These are phyloP conservation scores for Penicillium manginii DNA, from an alignment of 495 filamentous ascomycete genomes.

Conservation along the genomic window DNA sequence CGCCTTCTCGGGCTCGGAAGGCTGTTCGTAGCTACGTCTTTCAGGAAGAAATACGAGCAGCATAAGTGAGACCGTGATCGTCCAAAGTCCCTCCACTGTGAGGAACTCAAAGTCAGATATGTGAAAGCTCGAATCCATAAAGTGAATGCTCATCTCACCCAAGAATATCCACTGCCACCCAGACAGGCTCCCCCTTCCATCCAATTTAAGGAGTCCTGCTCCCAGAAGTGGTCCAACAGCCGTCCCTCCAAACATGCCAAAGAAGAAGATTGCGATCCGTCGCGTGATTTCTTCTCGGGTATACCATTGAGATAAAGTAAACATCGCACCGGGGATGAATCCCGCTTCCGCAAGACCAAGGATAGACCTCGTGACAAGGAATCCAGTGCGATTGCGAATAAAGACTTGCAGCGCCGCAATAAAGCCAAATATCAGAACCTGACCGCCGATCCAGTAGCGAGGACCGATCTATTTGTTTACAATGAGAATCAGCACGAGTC, in stretches of 20 bases:
- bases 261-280: conserved; percentile 55
- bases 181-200: conserved; percentile 47
- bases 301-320: conserved; percentile 61
- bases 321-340: conserved; percentile 60
- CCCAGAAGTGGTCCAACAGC: conserved; percentile 52
- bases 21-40: neutral
- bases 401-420: conserved; percentile 58
- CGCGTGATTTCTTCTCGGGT: conserved; percentile 51
- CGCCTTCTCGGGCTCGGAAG: neutral
- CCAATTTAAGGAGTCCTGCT: conserved; percentile 47
- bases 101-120: conserved; percentile 1
- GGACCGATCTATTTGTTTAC: conserved; percentile 47
- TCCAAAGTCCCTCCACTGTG: conserved; percentile 52
- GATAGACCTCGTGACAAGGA: conserved; percentile 46
- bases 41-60: conserved; percentile 35
- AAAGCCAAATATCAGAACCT: conserved; percentile 56
- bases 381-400: conserved; percentile 46
- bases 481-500: neutral
- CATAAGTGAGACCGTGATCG: conserved; percentile 38
- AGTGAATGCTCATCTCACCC: conserved; percentile 14
- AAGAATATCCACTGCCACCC: conserved; percentile 67
- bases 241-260: conserved; percentile 54
- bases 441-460: conserved; percentile 50
- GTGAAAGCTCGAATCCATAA: neutral
- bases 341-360: conserved; percentile 58